Conservation (phyloP, 345 rosid species). For the Syzygium grande region DNA sequence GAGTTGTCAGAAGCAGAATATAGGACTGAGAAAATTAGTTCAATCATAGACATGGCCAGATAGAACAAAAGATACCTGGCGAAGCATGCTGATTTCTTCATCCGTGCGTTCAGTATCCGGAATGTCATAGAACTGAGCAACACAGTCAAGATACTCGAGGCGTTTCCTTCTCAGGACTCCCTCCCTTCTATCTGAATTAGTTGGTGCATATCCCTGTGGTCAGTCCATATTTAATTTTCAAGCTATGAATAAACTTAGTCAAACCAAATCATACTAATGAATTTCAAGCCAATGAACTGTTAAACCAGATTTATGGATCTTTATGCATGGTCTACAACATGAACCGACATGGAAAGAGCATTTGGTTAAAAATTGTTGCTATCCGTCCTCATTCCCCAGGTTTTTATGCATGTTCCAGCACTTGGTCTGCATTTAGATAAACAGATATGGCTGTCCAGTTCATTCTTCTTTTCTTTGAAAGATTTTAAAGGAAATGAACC, state of each 20-base stretch:
- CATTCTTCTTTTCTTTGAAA: not conserved
- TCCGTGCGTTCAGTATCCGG: slow-evolving; percentile 96
- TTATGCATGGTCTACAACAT: not conserved
- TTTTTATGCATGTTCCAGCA: not conserved
- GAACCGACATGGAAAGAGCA: not conserved
- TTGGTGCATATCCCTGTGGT: slow-evolving; percentile 99
- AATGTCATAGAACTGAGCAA: slow-evolving; percentile 88
- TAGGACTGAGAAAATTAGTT: not conserved
- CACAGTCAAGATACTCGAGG: slow-evolving; percentile 88
- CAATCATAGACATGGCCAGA: not conserved
- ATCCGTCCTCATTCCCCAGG: not conserved
- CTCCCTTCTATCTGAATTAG: slow-evolving; percentile 99
- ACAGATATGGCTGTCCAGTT: not conserved
- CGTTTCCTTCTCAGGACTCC: slow-evolving; percentile 84
- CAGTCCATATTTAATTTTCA: slow-evolving; percentile 67
- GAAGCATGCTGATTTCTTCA: slow-evolving; percentile 97
- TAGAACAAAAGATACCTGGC: slow-evolving; percentile 49
- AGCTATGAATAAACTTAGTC: slow-evolving; percentile 11
- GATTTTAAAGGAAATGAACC: not conserved
- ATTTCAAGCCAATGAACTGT: not conserved
- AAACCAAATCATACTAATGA: not conserved
- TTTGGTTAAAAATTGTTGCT: not conserved
- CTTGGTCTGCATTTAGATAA: not conserved
- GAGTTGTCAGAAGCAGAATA: slow-evolving; percentile 2
- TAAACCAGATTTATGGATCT: not conserved